Conservation (phyloP, 805 yeast genomes). For the Starmerella bombicola region DNA sequence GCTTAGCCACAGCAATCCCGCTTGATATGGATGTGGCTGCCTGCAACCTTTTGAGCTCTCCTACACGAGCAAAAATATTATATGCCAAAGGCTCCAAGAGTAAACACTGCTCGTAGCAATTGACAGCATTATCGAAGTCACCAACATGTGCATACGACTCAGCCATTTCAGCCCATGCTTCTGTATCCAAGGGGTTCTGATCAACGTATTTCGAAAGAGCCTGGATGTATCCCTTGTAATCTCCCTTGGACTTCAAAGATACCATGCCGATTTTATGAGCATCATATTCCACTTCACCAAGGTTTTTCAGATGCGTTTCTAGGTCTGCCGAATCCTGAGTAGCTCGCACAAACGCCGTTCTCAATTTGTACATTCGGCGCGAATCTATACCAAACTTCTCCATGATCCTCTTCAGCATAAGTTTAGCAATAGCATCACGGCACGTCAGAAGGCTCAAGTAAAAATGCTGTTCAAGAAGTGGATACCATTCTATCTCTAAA, state of each 20-base stretch:
- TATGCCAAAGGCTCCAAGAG: conserved; percentile 58
- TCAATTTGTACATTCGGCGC: conserved; percentile 45
- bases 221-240: conserved; percentile 38
- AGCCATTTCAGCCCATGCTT: conserved; percentile 68
- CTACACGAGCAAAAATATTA: conserved; percentile 50
- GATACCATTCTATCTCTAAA: conserved; percentile 35
- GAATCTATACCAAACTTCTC: conserved; percentile 53
- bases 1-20: conserved; percentile 18
- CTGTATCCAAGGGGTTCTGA: conserved; percentile 58
- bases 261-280: conserved; percentile 28
- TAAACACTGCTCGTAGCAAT: conserved; percentile 57
- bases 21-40: conserved; percentile 16
- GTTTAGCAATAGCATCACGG: conserved; percentile 60
- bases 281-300: conserved; percentile 16
- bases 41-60: conserved; percentile 34
- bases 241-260: conserved; percentile 23
- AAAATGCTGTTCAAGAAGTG: conserved; percentile 60
- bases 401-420: conserved; percentile 46
- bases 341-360: conserved; percentile 46
- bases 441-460: conserved; percentile 48
- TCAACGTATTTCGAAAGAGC: conserved; percentile 45
- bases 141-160: conserved; percentile 49
- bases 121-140: conserved; percentile 53
- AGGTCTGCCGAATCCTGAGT: conserved; percentile 35
- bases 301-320: conserved; percentile 27